Percentiles rank a stretch among this genome's conserved stretches.
Conservation (phyloP, 352 stramenopile genomes). For the Phytophthora chlamydospora region DNA sequence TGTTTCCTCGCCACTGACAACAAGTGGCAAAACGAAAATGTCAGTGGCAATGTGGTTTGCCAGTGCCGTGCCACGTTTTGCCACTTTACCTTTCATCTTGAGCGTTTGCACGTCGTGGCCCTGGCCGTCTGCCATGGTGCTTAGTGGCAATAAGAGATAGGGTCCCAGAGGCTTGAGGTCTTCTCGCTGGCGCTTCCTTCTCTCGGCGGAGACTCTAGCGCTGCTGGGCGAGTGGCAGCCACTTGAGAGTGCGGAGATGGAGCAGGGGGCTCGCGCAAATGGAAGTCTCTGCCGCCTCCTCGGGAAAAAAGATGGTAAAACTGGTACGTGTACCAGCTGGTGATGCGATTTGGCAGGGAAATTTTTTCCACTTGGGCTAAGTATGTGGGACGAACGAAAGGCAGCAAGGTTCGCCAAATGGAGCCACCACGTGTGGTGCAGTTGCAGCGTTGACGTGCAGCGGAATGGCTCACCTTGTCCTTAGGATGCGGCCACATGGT, state of each 20-base stretch:
- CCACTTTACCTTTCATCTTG: conserved; percentile 53
- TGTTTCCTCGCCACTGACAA: conserved; percentile 60
- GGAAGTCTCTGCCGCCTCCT: conserved; percentile 34
- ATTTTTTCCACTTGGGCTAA: not conserved
- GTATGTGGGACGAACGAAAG: conserved; percentile 1
- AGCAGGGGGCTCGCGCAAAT: conserved; percentile 9
- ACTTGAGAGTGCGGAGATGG: conserved; percentile 12
- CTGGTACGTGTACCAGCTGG: conserved; percentile 8
- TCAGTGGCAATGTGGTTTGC: too few relatives aligned
- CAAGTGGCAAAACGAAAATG: conserved; percentile 11
- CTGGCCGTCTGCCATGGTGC: conserved; percentile 41
- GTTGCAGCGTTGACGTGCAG: not conserved
- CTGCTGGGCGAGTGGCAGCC: conserved; percentile 3
- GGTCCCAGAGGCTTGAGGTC: too few relatives aligned
- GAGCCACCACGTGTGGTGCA: too few relatives aligned
- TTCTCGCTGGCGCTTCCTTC: not conserved
- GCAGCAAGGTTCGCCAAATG: not conserved
- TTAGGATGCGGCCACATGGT: not conserved
- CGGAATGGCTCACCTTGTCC: not conserved
- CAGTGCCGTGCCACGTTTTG: too few relatives aligned
- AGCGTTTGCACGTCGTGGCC: conserved; percentile 52
- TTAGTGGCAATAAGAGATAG: not conserved
- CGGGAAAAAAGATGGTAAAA: conserved; percentile 12
- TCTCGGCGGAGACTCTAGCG: not conserved
- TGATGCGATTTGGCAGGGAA: conserved; percentile 12